Evolutionary conservation across 495 filamentous ascomycete species (phyloP).

Genomic region (Recurvomyces mirabilis): DNA sequence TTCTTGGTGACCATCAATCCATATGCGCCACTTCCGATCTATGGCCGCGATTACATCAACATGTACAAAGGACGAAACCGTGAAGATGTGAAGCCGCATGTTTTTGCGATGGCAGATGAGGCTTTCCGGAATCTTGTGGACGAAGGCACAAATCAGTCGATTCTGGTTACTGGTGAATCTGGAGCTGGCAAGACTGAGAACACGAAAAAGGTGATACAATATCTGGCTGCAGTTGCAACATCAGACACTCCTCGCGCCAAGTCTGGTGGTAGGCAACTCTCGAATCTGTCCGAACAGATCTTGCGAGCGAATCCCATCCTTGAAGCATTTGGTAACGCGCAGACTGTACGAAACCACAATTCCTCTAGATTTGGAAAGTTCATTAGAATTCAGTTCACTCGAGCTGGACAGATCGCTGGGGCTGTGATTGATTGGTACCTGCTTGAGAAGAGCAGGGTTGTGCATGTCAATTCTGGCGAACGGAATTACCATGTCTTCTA

Average conservation of each 20-base stretch:
- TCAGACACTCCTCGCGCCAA: constrained; percentile 59
- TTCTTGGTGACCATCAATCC: constrained; percentile 97
- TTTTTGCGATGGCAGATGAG: constrained; percentile 96
- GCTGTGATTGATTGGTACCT: constrained; percentile 99
- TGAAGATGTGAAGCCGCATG: constrained; percentile 94
- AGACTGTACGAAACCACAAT: constrained; percentile 97
- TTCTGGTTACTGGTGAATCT: constrained; percentile 95
- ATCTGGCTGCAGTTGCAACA: constrained; percentile 86
- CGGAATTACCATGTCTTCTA: constrained; percentile 98
- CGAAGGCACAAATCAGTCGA: constrained; percentile 92
- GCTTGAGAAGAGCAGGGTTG: constrained; percentile 90
- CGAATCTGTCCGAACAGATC: constrained; percentile 93
- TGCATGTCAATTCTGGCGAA: constrained; percentile 73
- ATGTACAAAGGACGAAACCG: constrained; percentile 85
- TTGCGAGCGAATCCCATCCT: constrained; percentile 94
- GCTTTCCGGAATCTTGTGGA: constrained; percentile 93
- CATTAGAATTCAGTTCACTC: constrained; percentile 91
- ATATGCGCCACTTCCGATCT: constrained; percentile 88
- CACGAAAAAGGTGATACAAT: constrained; percentile 99
- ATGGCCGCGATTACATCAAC: constrained; percentile 90
- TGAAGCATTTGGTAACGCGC: constrained; percentile 96
- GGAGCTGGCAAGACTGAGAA: constrained; percentile 99
- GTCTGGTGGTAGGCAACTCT: constrained; percentile 52
- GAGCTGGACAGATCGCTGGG: constrained; percentile 82
- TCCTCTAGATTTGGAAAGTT: constrained; percentile 99